A percentile compares a stretch with the other conserved stretches of the same genome.
These are phyloP conservation scores for Vaccinium corymbosum DNA, from an alignment of 148 eudicot genomes.

Conservation along the genomic window DNA sequence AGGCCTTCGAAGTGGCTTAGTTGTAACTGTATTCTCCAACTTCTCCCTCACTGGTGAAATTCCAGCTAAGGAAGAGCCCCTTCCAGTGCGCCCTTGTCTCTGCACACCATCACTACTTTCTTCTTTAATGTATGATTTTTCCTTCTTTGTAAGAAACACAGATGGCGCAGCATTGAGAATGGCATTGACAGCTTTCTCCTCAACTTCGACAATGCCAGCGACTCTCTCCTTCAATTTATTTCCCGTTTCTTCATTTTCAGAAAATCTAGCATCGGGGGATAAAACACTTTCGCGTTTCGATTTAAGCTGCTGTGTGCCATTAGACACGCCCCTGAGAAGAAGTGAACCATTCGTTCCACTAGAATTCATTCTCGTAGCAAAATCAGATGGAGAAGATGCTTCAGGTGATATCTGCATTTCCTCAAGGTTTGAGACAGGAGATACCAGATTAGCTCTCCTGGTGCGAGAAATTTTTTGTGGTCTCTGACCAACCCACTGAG, in stretches of 20 bases:
- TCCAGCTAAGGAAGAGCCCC: slow-evolving; percentile 63
- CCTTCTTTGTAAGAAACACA: slow-evolving; percentile 52
- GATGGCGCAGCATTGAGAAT: slow-evolving; percentile 48
- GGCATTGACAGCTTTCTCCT: slow-evolving; percentile 47
- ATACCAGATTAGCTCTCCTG: slow-evolving; percentile 77
- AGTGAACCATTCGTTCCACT: slow-evolving; percentile 42
- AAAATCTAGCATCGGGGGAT: slow-evolving; percentile 59
- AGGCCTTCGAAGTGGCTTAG: slow-evolving; percentile 66
- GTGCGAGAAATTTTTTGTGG: slow-evolving; percentile 86
- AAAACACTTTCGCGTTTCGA: slow-evolving; percentile 53
- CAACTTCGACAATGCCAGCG: slow-evolving; percentile 37
- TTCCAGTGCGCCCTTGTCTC: slow-evolving; percentile 74
- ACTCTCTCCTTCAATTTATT: slow-evolving; percentile 54
- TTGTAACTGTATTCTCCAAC: slow-evolving; percentile 48
- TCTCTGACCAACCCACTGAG: slow-evolving; percentile 91
- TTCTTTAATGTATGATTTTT: slow-evolving; percentile 52
- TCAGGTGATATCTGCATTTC: slow-evolving; percentile 58
- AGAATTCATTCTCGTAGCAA: slow-evolving; percentile 39
- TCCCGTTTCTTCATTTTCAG: slow-evolving; percentile 77
- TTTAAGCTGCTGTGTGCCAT: slow-evolving; percentile 49
- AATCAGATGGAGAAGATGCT: slow-evolving; percentile 65
- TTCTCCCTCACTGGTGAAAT: slow-evolving; percentile 61
- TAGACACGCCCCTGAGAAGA: slow-evolving; percentile 42
- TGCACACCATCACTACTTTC: slow-evolving; percentile 64
- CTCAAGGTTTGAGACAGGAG: slow-evolving; percentile 73